These are phyloP conservation scores for Eimeria necatrix DNA, from an alignment of 169 alveolate genomes.

Conservation along the genomic window DNA sequence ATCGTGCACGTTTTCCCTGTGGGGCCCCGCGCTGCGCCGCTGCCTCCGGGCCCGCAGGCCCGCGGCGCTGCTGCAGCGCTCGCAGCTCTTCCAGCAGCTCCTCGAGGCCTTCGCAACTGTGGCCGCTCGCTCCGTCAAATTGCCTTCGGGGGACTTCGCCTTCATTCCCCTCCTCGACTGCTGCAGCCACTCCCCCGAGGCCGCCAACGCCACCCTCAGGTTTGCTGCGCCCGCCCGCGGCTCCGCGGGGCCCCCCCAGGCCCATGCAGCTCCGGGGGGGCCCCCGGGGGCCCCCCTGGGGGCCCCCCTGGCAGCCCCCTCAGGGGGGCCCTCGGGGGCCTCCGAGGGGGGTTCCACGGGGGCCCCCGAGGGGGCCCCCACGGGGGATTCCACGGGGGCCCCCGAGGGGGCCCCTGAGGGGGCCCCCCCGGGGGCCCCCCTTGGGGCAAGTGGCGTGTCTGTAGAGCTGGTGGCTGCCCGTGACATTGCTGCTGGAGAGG, in stretches of 20 bases:
- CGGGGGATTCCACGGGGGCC: no score
- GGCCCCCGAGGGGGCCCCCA: no score
- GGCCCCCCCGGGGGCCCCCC: no score
- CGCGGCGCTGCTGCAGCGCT: background rate
- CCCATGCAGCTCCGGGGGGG: background rate
- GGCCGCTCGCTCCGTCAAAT: background rate
- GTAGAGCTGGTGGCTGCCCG: slow-evolving; percentile 21
- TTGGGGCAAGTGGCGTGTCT: background rate
- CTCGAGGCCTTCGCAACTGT: background rate
- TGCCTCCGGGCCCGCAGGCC: background rate
- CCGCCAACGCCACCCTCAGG: background rate
- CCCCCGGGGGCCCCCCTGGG: no score
- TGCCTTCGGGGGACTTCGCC: background rate
- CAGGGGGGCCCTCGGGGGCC: background rate
- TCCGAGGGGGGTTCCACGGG: no score
- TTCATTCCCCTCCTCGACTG: background rate
- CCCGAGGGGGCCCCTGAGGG: no score
- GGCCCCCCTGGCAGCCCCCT: background rate
- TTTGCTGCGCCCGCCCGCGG: background rate
- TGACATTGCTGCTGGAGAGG: slow-evolving; percentile 26
- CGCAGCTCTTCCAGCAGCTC: background rate
- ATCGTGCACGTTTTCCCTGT: background rate
- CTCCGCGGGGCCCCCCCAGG: background rate
- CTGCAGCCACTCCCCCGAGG: background rate
- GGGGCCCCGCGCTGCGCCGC: background rate